Base-by-base conservation (phyloP, 2,329 filamentous ascomycete genomes). In the Claviceps fusiformis region DNA sequence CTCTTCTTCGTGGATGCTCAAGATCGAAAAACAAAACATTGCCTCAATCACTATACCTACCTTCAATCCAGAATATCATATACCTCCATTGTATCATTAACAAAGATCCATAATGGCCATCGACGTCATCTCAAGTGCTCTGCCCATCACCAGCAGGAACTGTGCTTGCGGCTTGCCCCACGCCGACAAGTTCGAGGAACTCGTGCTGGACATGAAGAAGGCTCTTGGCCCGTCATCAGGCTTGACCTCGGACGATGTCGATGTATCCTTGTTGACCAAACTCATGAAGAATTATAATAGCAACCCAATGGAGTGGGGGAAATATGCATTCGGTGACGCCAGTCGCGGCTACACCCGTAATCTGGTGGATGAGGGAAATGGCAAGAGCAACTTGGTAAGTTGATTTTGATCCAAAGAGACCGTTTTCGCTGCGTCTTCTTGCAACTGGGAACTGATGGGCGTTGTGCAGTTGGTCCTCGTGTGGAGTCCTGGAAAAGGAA, bases 301-400 rank as follows among this genome's bases (percentile, higher is more conserved):
- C 50, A 72, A 81, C 44, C 75, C 84, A 55, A 68, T 73, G 31
- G 84, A 91, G 55, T 96, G 91, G 91, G 66, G 72, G 54, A 76
- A 75, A 59, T 95, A 88, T 70, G 87, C 87, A 33, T 79, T 92
- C 62, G 78, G 78, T n/a, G 86, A 95, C 63, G 62, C 72, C 19
- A 82, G 76, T 59, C 77, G 83, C 62, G 79, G 80, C 1, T 96
- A 95, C 68, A 95, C 91, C 13, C 75, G 91, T 55, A 95, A 95
- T 66, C 78, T 95, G 4, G 89, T 96, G 48, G 89, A 95, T 64
- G 86, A 90, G 66, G 89, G 90, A 3, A 95, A 95, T 62, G 89
- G 73, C 57, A 88, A 87, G 69, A 84, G 82, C 64, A 89, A 89
- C 63, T 68, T 89, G 67, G 83, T 87, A 71, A 65, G 79, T 70